Conservation (phyloP, 2,329 filamentous ascomycete species). For the Penicillium sp. region DNA sequence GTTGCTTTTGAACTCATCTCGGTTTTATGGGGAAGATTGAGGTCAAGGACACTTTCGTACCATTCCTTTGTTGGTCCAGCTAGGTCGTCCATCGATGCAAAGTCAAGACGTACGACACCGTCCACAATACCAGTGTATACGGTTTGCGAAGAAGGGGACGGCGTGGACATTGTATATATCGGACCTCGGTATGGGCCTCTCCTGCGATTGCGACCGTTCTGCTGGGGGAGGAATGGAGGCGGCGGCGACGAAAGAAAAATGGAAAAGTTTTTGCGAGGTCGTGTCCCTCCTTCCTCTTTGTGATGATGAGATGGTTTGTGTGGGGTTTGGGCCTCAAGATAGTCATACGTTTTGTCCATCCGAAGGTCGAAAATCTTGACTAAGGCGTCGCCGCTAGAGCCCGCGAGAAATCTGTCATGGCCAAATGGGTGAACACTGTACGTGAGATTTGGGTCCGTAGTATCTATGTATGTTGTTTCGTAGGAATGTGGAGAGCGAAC, state of each 20-base stretch:
- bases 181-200: conserved; percentile 41
- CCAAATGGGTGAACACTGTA: conserved; percentile 59
- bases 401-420: conserved; percentile 56
- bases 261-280: conserved; percentile 39
- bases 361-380: conserved; percentile 64
- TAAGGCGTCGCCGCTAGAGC: conserved; percentile 56
- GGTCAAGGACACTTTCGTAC: conserved; percentile 33
- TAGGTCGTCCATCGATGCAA: conserved; percentile 45
- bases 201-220: conserved; percentile 11
- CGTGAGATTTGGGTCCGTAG: conserved; percentile 57
- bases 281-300: not conserved
- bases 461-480: conserved; percentile 53
- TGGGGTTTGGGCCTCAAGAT: conserved; percentile 25
- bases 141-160: conserved; percentile 45
- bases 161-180: conserved; percentile 46
- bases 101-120: conserved; percentile 44
- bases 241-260: conserved; percentile 41
- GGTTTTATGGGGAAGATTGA: conserved; percentile 28
- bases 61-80: conserved; percentile 29
- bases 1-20: conserved; percentile 9
- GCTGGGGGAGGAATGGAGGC: conserved; percentile 6
- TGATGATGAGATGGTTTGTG: not conserved
- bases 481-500: conserved; percentile 52
- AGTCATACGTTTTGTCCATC: conserved; percentile 40
- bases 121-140: conserved; percentile 47